Base-by-base conservation (phyloP, 1,139 yeast genomes). In the Diutina catenulata region DNA sequence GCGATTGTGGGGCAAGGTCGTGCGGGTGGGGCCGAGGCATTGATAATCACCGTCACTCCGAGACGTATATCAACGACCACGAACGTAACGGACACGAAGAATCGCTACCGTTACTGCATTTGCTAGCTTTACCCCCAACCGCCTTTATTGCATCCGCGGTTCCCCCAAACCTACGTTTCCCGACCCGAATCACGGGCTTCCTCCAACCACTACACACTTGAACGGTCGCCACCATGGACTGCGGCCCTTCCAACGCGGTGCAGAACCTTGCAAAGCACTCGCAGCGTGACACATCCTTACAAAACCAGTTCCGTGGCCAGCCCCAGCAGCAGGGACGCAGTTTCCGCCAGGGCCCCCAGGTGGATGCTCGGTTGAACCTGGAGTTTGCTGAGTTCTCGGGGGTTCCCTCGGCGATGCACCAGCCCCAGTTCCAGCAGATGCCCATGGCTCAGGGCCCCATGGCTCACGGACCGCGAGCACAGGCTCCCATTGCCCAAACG, bases 371-470 rank as follows among this genome's bases (percentile, higher is more conserved):
- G 9, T 5, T 31, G 15, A 31, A 31, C 35, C 15, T 14, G 8
- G 35, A 31, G 35, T 31, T 31, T 21, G 35, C 35, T n/a, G 35
- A 31, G 19, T 31, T 31, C 21, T 24, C 35, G 7, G 35, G 35
- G n/a, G n/a, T n/a, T n/a, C n/a, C n/a, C n/a, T n/a, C n/a, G n/a
- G n/a, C n/a, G n/a, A n/a, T n/a, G n/a, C n/a, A n/a, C n/a, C n/a
- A n/a, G n/a, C n/a, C n/a, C n/a, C n/a, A n/a, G n/a, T n/a, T 5
- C 21, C 33, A 9, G 9, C 14, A 5, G 4, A 4, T 4, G 33
- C 23, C 15, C 33, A 9, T 5, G 2, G 11, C n/a, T 31, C 5
- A 31, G 5, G 3, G 35, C 16, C 25, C 35, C 13, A 20, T 20
- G 3, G 28, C 28, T 25, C 27, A 5, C 5, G 27, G 27, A 8